Percentiles rank a stretch among this genome's conserved stretches.
Evolutionary conservation across 208 protist species (phyloP).

Genomic region (Leishmania tropica): DNA sequence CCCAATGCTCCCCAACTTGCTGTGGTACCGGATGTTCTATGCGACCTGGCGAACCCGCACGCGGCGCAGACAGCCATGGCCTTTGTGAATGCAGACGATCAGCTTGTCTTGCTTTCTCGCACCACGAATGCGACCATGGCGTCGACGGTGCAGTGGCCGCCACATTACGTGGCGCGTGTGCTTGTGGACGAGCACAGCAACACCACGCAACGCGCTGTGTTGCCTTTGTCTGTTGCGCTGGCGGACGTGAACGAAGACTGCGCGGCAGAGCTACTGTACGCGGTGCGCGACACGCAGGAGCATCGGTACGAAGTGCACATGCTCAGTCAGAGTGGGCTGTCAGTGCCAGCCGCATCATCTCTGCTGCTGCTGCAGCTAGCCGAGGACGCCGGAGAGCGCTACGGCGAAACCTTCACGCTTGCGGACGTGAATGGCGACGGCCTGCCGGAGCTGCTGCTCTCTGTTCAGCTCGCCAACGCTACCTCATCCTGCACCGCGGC

Average conservation of each 20-base stretch:
- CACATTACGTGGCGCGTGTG: constrained; percentile 17
- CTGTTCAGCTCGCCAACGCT: constrained; percentile 32
- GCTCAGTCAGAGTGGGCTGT: constrained; percentile 5
- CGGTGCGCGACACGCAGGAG: constrained; percentile 27
- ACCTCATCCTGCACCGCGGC: constrained; percentile 9
- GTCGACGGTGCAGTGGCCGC: background rate
- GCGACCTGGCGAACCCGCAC: background rate
- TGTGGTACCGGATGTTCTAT: constrained; percentile 11
- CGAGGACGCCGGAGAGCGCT: constrained; percentile 5
- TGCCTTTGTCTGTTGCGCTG: constrained; percentile 38
- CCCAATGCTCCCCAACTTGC: constrained; percentile 15
- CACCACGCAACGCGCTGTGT: constrained; percentile 2
- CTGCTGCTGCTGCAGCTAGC: constrained; percentile 15
- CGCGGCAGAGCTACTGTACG: constrained; percentile 59
- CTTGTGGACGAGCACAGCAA: constrained; percentile 14
- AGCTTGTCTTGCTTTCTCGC: constrained; percentile 29
- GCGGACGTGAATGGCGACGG: constrained; percentile 65
- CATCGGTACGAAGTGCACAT: constrained; percentile 36
- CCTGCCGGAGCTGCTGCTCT: constrained; percentile 49
- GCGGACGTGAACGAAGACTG: constrained; percentile 76
- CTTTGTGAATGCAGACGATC: constrained; percentile 35
- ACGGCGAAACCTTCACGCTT: constrained; percentile 39
- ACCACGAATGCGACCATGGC: background rate
- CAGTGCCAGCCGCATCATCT: background rate
- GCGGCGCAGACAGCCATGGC: constrained; percentile 19